Evolutionary conservation across 2,329 filamentous ascomycete genomes (phyloP), one percentile per base, ranked within the genome.

Genomic region (Periconia sp.): DNA sequence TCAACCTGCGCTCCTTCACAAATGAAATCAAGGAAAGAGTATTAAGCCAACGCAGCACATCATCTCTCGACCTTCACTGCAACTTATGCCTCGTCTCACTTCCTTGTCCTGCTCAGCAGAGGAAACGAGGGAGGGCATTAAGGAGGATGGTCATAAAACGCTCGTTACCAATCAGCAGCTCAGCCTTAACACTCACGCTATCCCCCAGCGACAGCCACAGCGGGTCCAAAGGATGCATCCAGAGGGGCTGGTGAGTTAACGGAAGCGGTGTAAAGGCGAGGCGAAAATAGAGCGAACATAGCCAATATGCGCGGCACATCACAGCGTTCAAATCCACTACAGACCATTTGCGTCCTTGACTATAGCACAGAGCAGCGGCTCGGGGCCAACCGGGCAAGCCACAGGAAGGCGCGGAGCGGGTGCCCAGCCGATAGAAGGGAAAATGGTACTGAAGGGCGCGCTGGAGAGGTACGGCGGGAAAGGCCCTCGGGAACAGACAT

Each of bases 391-490:
- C 71, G 73, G 72, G 69, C 71, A 76, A 72, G 70, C 69, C 70
- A 68, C 69, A 58, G 64, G 63, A 57, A 68, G 67, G 64, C 63
- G 62, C 60, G 62, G 61, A 70, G 63, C 41, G 46, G 40, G 59
- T 54, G 54, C 57, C 53, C 50, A 57, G 40, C 45, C 42, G 23
- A 50, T 50, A 54, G 62, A 61, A 66, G 64, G 61, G 61, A 65
- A 64, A 66, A 54, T 45, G 59, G 55, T 66, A 64, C 63, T 68
- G 63, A 58, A 60, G 57, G 58, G 55, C 47, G 60, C 47, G 55
- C 61, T 64, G 68, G 66, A 71, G 76, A 76, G 77, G 72, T 69
- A 61, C 76, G 64, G 78, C 77, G 74, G 75, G 68, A 70, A 72
- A 71, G 72, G 69, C 67, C 70, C 69, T 72, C 68, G 69, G 71